Conservation (phyloP, 345 rosid genomes). For the Limnanthes douglasii region DNA sequence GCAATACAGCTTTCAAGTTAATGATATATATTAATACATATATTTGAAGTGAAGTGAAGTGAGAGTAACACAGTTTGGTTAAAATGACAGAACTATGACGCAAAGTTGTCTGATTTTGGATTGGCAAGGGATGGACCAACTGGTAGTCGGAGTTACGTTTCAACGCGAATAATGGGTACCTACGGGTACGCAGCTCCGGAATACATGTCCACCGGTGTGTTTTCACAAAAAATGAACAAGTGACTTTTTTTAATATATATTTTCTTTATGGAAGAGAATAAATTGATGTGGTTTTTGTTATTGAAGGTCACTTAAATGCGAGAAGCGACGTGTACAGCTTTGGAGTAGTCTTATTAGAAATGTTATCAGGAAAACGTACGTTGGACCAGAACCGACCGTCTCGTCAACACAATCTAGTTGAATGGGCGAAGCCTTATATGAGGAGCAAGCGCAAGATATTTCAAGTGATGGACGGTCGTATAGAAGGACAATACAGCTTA, state of each 20-base stretch:
- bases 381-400: constrained; percentile 72
- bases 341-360: constrained; percentile 85
- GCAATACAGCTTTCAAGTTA: neutral
- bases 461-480: constrained; percentile 50
- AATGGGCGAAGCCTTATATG: constrained; percentile 80
- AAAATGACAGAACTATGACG: constrained; percentile 40
- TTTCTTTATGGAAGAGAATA: neutral
- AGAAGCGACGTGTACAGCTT: constrained; percentile 85
- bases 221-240: no score
- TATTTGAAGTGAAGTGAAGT: neutral
- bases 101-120: constrained; percentile 88
- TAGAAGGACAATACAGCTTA: constrained; percentile 42
- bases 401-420: constrained; percentile 65
- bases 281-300: neutral
- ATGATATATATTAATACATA: constrained; percentile 7
- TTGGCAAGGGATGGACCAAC: constrained; percentile 88
- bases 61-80: neutral
- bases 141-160: constrained; percentile 68
- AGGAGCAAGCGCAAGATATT: constrained; percentile 65
- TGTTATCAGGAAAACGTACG: constrained; percentile 71
- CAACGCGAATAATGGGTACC: constrained; percentile 92
- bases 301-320: constrained; percentile 56
- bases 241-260: neutral
- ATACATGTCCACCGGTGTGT: constrained; percentile 56
- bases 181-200: constrained; percentile 39